Base-by-base conservation (phyloP, 2,329 filamentous ascomycete species). In the Penicillium sp. region DNA sequence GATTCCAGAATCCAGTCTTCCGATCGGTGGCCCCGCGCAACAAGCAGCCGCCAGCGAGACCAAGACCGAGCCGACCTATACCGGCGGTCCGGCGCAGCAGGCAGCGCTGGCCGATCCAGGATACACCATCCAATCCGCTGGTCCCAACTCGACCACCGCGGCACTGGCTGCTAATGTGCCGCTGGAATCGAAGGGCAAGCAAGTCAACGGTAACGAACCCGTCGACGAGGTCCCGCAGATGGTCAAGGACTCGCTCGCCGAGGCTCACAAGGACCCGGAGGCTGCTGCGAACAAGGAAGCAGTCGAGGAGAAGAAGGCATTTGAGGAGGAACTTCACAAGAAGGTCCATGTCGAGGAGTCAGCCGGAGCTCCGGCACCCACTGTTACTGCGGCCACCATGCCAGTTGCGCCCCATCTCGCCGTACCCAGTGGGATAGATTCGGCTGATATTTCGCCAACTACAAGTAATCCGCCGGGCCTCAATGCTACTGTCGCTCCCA, bases 1-100 rank as follows among this genome's bases (percentile, higher is more conserved):
- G 70, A 91, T 94, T 60, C 90, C 91, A 16, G 90, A 95, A 75
- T 93, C 90, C 7, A 90, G 88, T 72, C 79, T 94, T 59, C 88
- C 89, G 11, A 87, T 91, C 71, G 81, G 80, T 39, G 67, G 67
- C 36, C 68, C 66, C 3, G 64, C 68, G 18, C 62, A 66, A 45
- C 71, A 70, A 50, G 66, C 75, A 45, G 59, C 60, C 9, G 13
- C 45, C 4, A 48, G 32, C 11, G 32, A 34, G 11, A 9, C 16
- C 32, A 59, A 58, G 10, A 38, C 53, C 10, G 47, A 55, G 14
- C 45, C 47, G 11, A 32, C 23, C 11, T 46, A 54, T 13, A 32
- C 32, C 7, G 61, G 61, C 44, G 61, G 57, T 23, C 61, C 59
- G 16, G 60, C 60, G 13, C 60, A 61, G 40, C 62, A 64, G 56